These are phyloP conservation scores for Tuber aestivum DNA, from an alignment of 495 filamentous ascomycete genomes.

Conservation along the genomic window DNA sequence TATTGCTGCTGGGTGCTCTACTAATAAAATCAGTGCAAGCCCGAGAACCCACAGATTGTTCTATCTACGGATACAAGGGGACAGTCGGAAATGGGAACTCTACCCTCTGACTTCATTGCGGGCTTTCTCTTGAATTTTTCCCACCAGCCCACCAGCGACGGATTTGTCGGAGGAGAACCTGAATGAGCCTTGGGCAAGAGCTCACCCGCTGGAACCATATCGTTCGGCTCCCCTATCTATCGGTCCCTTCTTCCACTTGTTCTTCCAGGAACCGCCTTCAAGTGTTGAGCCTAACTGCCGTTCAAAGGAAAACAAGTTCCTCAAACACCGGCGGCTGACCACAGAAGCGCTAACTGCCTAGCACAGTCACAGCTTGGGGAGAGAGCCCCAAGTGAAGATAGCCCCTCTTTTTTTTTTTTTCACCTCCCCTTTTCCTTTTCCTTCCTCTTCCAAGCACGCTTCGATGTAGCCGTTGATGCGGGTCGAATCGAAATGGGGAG, in stretches of 20 bases:
- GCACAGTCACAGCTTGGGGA: not conserved
- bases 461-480: not conserved
- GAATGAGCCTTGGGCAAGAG: constrained; percentile 19
- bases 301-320: not conserved
- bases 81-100: not conserved
- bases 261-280: not conserved
- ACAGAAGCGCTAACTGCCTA: not conserved
- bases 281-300: not conserved
- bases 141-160: constrained; percentile 69
- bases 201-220: constrained; percentile 21
- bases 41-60: not conserved
- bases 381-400: not conserved
- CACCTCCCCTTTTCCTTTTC: not conserved
- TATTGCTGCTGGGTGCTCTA: constrained; percentile 48
- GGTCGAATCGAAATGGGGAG: constrained; percentile 8
- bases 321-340: not conserved
- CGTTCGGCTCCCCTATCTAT: constrained; percentile 17
- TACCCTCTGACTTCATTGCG: constrained; percentile 54
- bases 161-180: constrained; percentile 57
- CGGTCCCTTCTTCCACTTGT: constrained; percentile 1
- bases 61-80: not conserved
- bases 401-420: constrained; percentile 6
- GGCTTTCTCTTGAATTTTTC: constrained; percentile 61
- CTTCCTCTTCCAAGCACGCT: constrained; percentile 5
- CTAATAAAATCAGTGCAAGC: constrained; percentile 17